Conservation (phyloP, 1,284 basidiomycete genomes). For the Bjerkandera adusta region DNA sequence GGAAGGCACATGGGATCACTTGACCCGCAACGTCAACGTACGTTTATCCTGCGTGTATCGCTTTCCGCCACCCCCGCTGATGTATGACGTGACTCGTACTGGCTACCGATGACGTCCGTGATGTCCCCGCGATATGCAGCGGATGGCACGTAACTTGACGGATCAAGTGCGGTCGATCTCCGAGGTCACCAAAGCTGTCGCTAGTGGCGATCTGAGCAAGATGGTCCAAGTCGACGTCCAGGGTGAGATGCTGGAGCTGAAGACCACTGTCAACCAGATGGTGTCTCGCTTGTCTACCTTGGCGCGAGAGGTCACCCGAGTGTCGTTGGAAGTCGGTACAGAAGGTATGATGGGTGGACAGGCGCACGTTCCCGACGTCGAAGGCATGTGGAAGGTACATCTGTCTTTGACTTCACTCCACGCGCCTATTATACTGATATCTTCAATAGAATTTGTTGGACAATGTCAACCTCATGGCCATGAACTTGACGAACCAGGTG, state of each 20-base stretch:
- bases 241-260: constrained; percentile 96
- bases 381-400: constrained; percentile 87
- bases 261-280: constrained; percentile 91
- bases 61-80: not conserved
- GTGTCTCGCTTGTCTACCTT: constrained; percentile 83
- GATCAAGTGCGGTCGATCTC: constrained; percentile 98
- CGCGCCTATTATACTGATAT: not conserved
- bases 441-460: constrained; percentile 59
- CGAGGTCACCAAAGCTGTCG: constrained; percentile 95
- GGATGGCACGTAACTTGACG: constrained; percentile 92
- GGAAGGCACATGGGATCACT: constrained; percentile 92
- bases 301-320: constrained; percentile 83
- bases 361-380: constrained; percentile 82
- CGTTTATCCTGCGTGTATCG: constrained; percentile 23
- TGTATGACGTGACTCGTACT: not conserved
- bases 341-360: constrained; percentile 97
- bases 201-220: constrained; percentile 87
- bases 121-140: constrained; percentile 40
- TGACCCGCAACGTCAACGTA: constrained; percentile 88
- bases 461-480: constrained; percentile 88
- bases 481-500: constrained; percentile 92
- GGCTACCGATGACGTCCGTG: not conserved
- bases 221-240: constrained; percentile 95
- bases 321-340: constrained; percentile 91
- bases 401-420: not conserved